Percentiles rank a stretch among this genome's conserved stretches.
Conservation (phyloP, 345 rosid species). For the Salix exigua region DNA sequence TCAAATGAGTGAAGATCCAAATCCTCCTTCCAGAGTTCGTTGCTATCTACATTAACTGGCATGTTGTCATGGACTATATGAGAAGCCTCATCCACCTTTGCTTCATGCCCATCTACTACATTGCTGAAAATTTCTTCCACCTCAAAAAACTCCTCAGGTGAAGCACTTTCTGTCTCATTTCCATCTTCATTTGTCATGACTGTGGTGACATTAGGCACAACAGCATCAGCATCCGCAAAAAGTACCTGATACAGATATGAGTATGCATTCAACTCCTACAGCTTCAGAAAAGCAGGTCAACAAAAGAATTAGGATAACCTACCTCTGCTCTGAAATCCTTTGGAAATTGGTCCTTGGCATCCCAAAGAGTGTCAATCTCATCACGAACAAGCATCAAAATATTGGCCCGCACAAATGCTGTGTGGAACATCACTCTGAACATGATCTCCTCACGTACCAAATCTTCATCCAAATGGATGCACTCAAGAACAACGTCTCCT, state of each 20-base stretch:
- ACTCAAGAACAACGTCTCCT: conserved; percentile 96
- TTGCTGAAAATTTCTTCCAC: conserved; percentile 92
- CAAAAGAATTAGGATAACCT: conserved; percentile 34
- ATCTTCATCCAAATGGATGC: conserved; percentile 75
- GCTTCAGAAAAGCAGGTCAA: conserved; percentile 27
- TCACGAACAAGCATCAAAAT: conserved; percentile 69
- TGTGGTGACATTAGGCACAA: conserved; percentile 53
- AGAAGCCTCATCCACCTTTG: conserved; percentile 42
- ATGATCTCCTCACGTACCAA: conserved; percentile 66
- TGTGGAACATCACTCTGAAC: conserved; percentile 88
- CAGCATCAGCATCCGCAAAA: conserved; percentile 72
- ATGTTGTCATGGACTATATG: conserved; percentile 29
- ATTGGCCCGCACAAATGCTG: conserved; percentile 80
- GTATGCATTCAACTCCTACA: conserved; percentile 65
- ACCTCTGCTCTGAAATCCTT: conserved; percentile 95
- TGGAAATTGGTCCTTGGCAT: conserved; percentile 67
- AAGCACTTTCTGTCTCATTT: conserved; percentile 54
- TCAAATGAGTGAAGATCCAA: conserved; percentile 57
- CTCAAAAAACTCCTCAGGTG: conserved; percentile 97
- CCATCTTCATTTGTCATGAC: conserved; percentile 51
- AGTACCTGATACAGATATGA: conserved; percentile 80
- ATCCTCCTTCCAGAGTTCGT: conserved; percentile 63
- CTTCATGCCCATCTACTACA: conserved; percentile 58
- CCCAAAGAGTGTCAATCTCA: conserved; percentile 84
- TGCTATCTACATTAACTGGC: conserved; percentile 38